Base-by-base conservation (phyloP, 768 basidiomycete genomes). In the Termitomyces sp. region DNA sequence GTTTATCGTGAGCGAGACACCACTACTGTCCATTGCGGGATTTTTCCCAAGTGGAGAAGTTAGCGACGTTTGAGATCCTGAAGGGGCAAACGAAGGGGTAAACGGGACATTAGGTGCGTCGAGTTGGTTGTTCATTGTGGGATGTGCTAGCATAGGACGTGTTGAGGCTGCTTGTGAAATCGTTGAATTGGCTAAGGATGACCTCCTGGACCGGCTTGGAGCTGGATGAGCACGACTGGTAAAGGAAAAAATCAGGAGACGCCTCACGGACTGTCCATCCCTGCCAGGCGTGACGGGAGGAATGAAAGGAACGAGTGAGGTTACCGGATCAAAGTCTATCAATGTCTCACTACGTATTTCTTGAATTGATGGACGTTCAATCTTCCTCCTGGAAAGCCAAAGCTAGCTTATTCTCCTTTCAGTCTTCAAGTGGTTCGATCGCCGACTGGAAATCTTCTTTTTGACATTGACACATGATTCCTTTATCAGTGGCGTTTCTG, bases 1-100 rank as follows among this genome's bases (percentile, higher is more conserved):
- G 69, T 89, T 87, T 65, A 87, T 76, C 50, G 78, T 77, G 58
- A 87, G 79, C 16, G 73, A 72, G 26, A 72, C 62, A 41, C 60
- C 59, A 47, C 62, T 67, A 55, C 53, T 59, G 9, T 65, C 60
- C 8, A 60, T 46, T 13, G 15, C 39, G 1, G 39, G 44, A 4
- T 41, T 61, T 46, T 51, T 63, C 18, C 42, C 57, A 5, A 51
- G 24, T 9, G 65, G 63, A 20, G 58, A 46, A 13, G 58, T 55
- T 13, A 60, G 36, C n/a, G 64, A 34, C 12, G 56, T 47, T 15
- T 45, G 48, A 0, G 64, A 61, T 44, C 51, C 45, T 12, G 64
- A 62, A 46, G 63, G 48, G 7, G 60, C 55, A 36, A 64, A 65
- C 5, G 64, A 61, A 46, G 63, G 48, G 4, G 60, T 53, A 41